Evolutionary conservation across 179 eudicot species (phyloP).

Genomic region (Silene coronaria): DNA sequence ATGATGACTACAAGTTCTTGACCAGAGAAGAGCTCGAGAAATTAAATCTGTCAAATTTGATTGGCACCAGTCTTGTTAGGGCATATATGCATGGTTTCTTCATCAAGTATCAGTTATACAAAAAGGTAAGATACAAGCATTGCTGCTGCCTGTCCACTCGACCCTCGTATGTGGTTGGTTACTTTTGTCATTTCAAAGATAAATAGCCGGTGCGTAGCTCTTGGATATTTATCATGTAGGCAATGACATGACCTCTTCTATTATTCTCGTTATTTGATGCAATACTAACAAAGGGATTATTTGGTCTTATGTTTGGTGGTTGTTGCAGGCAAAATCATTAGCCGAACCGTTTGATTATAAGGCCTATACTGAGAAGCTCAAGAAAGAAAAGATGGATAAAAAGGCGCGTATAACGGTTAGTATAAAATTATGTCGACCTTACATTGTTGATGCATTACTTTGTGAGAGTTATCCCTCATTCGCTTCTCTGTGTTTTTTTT

Average conservation of each 20-base stretch:
- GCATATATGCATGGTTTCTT: constrained; percentile 96
- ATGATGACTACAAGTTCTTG: constrained; percentile 88
- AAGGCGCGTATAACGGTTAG: constrained; percentile 68
- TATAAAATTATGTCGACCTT: constrained; percentile 6
- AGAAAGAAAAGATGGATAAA: constrained; percentile 53
- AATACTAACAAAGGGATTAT: not conserved
- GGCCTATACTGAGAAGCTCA: constrained; percentile 48
- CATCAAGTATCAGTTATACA: constrained; percentile 58
- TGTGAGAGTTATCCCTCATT: not conserved
- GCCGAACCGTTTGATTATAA: constrained; percentile 72
- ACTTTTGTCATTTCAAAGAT: not conserved
- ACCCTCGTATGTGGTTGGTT: not conserved
- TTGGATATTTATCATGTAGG: not conserved
- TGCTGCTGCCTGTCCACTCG: not conserved
- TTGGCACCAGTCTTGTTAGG: constrained; percentile 78
- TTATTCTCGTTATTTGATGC: not conserved
- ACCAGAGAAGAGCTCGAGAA: constrained; percentile 75
- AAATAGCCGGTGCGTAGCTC: not conserved
- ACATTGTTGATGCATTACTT: not conserved
- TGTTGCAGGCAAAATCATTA: constrained; percentile 58
- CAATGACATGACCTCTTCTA: not conserved
- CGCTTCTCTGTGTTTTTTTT: not conserved
- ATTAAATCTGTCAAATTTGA: constrained; percentile 58
- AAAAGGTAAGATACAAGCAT: constrained; percentile 44
- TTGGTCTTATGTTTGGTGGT: constrained; percentile 2